Base-by-base conservation (phyloP, 163 green algal species). In the Prototheca wickerhamii region DNA sequence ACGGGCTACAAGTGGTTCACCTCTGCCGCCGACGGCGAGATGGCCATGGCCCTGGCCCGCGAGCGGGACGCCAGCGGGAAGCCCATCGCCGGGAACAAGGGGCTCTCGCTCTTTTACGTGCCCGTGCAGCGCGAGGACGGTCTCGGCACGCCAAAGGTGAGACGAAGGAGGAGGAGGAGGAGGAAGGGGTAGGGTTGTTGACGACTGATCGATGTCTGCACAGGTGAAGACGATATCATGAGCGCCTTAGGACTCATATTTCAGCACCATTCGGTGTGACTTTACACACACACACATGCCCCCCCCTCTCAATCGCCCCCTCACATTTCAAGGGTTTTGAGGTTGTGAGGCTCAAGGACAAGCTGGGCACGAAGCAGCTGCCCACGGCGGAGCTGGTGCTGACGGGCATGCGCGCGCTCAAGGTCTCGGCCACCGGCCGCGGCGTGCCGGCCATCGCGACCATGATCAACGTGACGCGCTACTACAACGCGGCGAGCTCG, bases 281-380 rank as follows among this genome's bases (percentile, higher is more conserved):
- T n/a, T n/a, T n/a, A n/a, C n/a, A n/a, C n/a, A n/a, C n/a, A n/a
- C n/a, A n/a, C n/a, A n/a, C n/a, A n/a, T n/a, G n/a, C n/a, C n/a
- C n/a, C n/a, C n/a, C n/a, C n/a, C 40, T 49, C 12, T 49, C 40
- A 49, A 49, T 49, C 40, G 15, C 40, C 40, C 10, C 40, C 40
- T 10, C 40, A 49, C 40, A 23, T 10, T 25, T 10, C 7, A 31
- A 68, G 59, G 67, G 67, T 8, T 68, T 73, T 60, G 53, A 67
- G 53, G 67, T 68, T 31, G 67, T 73, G 40, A 40, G 60, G 2
- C 67, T 73, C 3, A 73, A 73, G 53, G 60, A 68, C 52, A 73
- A 73, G 67, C 60, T 73, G 67, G 67, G 67, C n/a, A 73, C 67
- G 2, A 35, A 57, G 31, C 66, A 73, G 66, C 66, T 73, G 40